Evolutionary conservation across 2,329 filamentous ascomycete species (phyloP).

Genomic region (Didymella glomerata): DNA sequence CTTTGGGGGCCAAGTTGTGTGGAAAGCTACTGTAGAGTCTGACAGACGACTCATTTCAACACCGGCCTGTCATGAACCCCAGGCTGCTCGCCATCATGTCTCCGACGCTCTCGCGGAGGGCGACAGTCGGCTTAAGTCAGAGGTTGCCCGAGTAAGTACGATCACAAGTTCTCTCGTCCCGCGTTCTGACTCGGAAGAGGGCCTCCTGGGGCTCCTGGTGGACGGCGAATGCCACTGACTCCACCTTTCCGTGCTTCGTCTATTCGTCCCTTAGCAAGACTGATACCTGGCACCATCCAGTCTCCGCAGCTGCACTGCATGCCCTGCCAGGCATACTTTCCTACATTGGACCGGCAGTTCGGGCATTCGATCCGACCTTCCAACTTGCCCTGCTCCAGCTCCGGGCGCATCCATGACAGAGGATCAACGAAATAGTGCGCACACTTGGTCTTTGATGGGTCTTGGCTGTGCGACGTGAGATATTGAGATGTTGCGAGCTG

Average conservation of each 20-base stretch:
- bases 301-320: constrained; percentile 89
- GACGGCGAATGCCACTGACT: constrained; percentile 44
- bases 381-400: constrained; percentile 82
- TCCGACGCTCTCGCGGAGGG: background rate
- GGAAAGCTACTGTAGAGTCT: constrained; percentile 6
- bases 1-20: constrained; percentile 3
- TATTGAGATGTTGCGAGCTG: constrained; percentile 72
- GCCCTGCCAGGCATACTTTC: constrained; percentile 96
- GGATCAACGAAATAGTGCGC: constrained; percentile 92
- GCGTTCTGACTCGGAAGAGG: constrained; percentile 5
- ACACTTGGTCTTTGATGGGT: constrained; percentile 59
- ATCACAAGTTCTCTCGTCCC: constrained; percentile 18
- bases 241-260: constrained; percentile 67
- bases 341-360: constrained; percentile 83
- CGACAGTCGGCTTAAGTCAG: background rate
- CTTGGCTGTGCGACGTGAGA: constrained; percentile 67
- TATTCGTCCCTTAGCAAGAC: constrained; percentile 80
- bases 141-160: background rate
- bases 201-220: constrained; percentile 36
- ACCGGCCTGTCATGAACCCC: background rate
- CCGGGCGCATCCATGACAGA: constrained; percentile 90
- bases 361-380: constrained; percentile 88
- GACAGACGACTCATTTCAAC: background rate
- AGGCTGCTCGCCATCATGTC: background rate
- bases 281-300: constrained; percentile 93